A percentile compares a stretch with the other conserved stretches of the same genome.
These are phyloP conservation scores for Fusarium scirpi DNA, from an alignment of 2,329 filamentous ascomycete species.

Conservation along the genomic window DNA sequence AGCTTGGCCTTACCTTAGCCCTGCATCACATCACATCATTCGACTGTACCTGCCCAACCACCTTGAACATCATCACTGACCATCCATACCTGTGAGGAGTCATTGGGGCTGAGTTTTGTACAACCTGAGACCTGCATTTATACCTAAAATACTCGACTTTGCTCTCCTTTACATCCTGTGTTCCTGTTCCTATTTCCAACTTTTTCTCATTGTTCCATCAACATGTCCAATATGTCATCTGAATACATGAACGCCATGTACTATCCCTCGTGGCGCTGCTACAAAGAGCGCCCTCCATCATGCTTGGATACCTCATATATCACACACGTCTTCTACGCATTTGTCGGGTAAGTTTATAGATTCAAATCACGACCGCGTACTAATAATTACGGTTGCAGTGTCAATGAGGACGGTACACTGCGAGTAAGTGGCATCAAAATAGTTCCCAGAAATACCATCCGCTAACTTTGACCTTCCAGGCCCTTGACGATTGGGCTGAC, in stretches of 20 bases:
- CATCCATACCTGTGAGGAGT: neutral
- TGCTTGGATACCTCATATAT: constrained; percentile 66
- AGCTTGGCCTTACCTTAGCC: neutral
- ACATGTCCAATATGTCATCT: constrained; percentile 19
- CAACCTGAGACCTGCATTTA: constrained; percentile 18
- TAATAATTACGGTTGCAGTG: constrained; percentile 44
- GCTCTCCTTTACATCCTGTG: neutral
- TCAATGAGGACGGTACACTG: constrained; percentile 51
- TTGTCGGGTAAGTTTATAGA: constrained; percentile 59
- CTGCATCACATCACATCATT: neutral
- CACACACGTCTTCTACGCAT: constrained; percentile 75
- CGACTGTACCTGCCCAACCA: neutral
- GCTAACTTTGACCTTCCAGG: constrained; percentile 37
- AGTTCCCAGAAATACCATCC: neutral
- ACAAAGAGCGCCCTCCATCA: constrained; percentile 70
- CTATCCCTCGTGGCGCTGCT: constrained; percentile 75
- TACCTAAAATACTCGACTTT: neutral
- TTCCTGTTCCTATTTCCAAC: neutral
- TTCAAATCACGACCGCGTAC: neutral
- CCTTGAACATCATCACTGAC: neutral
- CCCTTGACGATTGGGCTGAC: constrained; percentile 74
- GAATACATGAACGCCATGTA: constrained; percentile 61
- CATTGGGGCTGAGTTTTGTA: constrained; percentile 18
- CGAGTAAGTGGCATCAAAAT: constrained; percentile 54
- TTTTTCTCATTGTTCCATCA: neutral